These are phyloP conservation scores for Citrus trifoliata DNA, from an alignment of 345 rosid species.

Conservation along the genomic window DNA sequence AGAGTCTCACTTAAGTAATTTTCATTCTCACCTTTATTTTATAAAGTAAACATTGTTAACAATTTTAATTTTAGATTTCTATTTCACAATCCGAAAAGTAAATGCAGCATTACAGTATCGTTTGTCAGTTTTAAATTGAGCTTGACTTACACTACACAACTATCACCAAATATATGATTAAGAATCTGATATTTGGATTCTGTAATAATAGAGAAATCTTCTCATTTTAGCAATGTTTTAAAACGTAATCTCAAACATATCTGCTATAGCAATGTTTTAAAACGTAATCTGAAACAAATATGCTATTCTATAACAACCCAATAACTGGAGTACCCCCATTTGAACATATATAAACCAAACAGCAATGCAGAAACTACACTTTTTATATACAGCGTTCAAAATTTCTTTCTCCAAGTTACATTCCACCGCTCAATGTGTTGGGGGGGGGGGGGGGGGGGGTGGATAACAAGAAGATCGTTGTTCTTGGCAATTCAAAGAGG, in stretches of 20 bases:
- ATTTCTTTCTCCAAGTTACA: not conserved
- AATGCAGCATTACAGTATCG: rapidly evolving
- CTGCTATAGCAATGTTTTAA: not conserved
- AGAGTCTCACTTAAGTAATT: too few relatives aligned
- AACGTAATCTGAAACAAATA: not conserved
- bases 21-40: too few relatives aligned
- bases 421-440: not conserved
- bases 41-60: rapidly evolving
- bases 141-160: not conserved
- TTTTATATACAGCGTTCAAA: not conserved
- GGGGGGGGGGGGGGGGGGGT: too few relatives aligned
- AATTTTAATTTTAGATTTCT: rapidly evolving
- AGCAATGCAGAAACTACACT: not conserved
- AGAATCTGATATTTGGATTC: not conserved
- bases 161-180: not conserved
- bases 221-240: not conserved
- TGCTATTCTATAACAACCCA: not conserved
- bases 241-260: not conserved
- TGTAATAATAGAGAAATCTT: not conserved
- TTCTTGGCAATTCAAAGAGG: constrained; percentile 4
- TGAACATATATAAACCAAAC: not conserved
- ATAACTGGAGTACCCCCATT: not conserved
- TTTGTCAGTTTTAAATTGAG: not conserved
- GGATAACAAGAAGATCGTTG: not conserved
- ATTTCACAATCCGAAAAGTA: rapidly evolving